Evolutionary conservation across 129 eudicot species (phyloP), one percentile per base, ranked within the genome.

Genomic region (Centrapalus pauciflorus): DNA sequence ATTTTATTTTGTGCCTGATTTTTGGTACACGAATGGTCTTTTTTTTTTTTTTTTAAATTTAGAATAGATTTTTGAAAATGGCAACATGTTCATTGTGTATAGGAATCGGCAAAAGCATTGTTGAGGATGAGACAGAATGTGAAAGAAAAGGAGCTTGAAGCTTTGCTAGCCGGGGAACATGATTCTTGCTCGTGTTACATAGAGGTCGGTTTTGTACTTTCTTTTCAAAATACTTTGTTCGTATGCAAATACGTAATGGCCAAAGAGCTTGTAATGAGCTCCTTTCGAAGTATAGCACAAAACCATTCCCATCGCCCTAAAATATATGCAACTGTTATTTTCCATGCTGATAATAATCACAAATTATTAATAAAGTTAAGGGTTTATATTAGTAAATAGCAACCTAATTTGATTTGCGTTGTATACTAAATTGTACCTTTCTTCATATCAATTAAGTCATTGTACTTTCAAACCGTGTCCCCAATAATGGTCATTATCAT

Each of bases 141-240:
- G 33, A 84, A 79, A 73, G 91, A 84, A 72, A 84, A 84, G 70
- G 95, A 87, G 72, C 82, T 87, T 52, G 85, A 81, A 79, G 91
- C 95, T 70, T 60, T 87, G 57, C 70, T 87, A 79, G 50, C 86
- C 26, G 88, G 86, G 72, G 95, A 87, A 71, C 90, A 84, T 51
- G 95, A 87, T 76, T 60, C 88, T 50, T 84, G 81, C 70, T 82
- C 95, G 77, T 87, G 95, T 68, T 87, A 79, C 74, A 84, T 87
- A 54, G 95, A 87, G 91, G 95, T 87, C 19, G 24, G 25, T 48
- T 48, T 48, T 48, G 4, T 16, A 3, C 12, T 48, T 48, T 38
- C 2, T 38, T 38, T 38, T 38, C 46, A 38, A 12, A 34, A 1
- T 10, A 38, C 46, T 38, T 38, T 38, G 16, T n/a, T n/a, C 13